Evolutionary conservation across 108 stramenopile species (phyloP).

Genomic region (Aurantiochytrium sp.): DNA sequence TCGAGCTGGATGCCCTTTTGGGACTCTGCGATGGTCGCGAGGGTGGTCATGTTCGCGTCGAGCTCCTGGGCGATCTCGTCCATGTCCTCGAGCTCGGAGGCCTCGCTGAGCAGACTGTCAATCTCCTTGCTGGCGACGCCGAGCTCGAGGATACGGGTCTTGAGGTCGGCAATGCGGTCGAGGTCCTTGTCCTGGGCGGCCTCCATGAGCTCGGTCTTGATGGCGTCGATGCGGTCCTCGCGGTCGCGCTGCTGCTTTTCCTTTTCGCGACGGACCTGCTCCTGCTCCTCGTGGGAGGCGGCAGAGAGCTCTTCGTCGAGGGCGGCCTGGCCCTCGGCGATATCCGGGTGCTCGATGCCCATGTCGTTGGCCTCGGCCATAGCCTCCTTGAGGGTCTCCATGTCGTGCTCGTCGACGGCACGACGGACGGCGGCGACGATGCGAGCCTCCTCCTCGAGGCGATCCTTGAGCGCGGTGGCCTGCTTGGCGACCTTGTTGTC

Average conservation of each 20-base stretch:
- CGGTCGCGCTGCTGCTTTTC: neutral
- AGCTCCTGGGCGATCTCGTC: slow-evolving; percentile 36
- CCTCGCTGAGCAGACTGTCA: neutral
- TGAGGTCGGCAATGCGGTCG: neutral
- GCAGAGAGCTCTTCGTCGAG: neutral
- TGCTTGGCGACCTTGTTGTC: slow-evolving; percentile 42
- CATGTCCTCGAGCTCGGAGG: slow-evolving; percentile 33
- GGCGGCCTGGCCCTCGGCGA: neutral
- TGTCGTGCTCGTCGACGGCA: slow-evolving; percentile 38
- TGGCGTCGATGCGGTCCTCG: neutral
- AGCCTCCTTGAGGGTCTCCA: slow-evolving; percentile 31
- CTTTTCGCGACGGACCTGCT: slow-evolving; percentile 32
- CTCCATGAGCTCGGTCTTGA: neutral
- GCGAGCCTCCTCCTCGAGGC: slow-evolving; percentile 54
- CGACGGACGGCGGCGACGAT: slow-evolving; percentile 37
- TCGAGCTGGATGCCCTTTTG: slow-evolving; percentile 8
- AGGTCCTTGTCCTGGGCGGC: neutral
- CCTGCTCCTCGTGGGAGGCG: neutral
- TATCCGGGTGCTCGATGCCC: slow-evolving; percentile 26
- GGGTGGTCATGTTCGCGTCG: neutral
- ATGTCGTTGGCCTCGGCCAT: slow-evolving; percentile 36
- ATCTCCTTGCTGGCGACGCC: neutral
- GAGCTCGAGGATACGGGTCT: slow-evolving; percentile 31
- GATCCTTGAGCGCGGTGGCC: slow-evolving; percentile 41
- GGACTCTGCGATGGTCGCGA: neutral